Conservation (phyloP, 1,139 yeast species). For the Pichia inconspicua region DNA sequence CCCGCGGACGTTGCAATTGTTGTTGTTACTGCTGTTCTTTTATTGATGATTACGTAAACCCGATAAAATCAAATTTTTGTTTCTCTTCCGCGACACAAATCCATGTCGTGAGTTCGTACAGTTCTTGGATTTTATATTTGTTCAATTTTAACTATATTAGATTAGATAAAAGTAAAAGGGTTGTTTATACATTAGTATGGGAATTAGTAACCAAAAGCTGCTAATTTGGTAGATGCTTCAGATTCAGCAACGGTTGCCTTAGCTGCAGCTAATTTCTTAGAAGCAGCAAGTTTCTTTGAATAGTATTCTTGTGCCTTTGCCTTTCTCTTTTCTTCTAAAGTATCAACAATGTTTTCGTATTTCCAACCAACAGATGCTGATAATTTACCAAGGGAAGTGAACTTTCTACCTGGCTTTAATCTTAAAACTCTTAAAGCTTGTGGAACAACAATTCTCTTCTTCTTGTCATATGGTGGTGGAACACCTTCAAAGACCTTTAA, state of each 20-base stretch:
- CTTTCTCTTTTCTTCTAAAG: conserved; percentile 99
- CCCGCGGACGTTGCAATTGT: too few species aligned
- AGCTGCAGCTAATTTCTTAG: conserved; percentile 79
- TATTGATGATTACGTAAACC: too few species aligned
- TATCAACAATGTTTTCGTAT: conserved; percentile 96
- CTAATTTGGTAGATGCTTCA: conserved; percentile 68
- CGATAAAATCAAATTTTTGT: too few species aligned
- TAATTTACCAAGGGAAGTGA: conserved; percentile 96
- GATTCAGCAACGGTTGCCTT: conserved; percentile 70
- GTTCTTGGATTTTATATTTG: neutral
- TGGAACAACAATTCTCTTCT: conserved; percentile 99
- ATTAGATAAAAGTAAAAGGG: neutral
- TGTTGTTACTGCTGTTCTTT: too few species aligned
- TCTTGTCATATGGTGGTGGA: conserved; percentile 99
- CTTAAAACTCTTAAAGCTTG: conserved; percentile 99
- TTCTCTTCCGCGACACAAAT: too few species aligned
- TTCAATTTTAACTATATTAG: neutral
- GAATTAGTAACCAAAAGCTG: conserved; percentile 71
- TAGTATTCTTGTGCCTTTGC: conserved; percentile 98
- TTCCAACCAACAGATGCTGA: conserved; percentile 99
- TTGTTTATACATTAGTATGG: neutral
- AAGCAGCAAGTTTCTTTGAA: conserved; percentile 96
- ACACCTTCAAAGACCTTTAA: conserved; percentile 99
- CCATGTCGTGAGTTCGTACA: too few species aligned
- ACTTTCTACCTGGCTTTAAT: conserved; percentile 99